Base-by-base conservation (phyloP, 1,284 basidiomycete species). In the Melampsora larici-populina region DNA sequence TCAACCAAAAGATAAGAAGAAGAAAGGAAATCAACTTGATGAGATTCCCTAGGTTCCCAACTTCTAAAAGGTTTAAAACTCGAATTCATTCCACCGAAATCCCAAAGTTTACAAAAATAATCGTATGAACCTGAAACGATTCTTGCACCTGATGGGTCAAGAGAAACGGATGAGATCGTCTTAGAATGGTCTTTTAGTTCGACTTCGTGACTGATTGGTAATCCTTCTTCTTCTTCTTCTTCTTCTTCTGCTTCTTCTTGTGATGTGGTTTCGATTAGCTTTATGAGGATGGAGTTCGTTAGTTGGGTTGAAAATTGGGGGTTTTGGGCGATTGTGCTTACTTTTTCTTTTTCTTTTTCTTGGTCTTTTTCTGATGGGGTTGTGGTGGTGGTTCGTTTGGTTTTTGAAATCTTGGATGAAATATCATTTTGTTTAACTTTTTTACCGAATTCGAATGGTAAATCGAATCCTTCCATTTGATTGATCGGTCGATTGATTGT, bases 51-150 rank as follows among this genome's bases (percentile, higher is more conserved):
- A 78, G 94, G 92, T 84, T 99, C 94, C 88, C 92, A 98, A 80
- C 89, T 92, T 85, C 94, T 92, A 88, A 99, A 99, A 18, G 97
- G 95, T 83, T 92, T 92, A 84, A 91, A 88, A 5, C 84, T 80
- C 80, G 87, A 86, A 81, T 92, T 91, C 96, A 99, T 99, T 8
- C 97, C 97, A 81, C 96, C 97, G 85, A 99, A 99, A 85, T 99
- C 97, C 95, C 95, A 99, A 71, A 99, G 85, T 85, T 98, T 98
- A 85, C 92, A 91, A 84, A 96, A 93, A 83, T 98, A 98, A 85
- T 99, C 97, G 84, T 97, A 91, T 21, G 92, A 92, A 13, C 97
- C 97, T 1, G 93, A 92, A 7, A 92, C 86, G 40, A 99, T 86
- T 40, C 97, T 89, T 2, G 95, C 93, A 66, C 97, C 97, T 17